These are phyloP conservation scores for Clonostachys rhizophaga DNA, from an alignment of 2,329 filamentous ascomycete species.

Conservation along the genomic window DNA sequence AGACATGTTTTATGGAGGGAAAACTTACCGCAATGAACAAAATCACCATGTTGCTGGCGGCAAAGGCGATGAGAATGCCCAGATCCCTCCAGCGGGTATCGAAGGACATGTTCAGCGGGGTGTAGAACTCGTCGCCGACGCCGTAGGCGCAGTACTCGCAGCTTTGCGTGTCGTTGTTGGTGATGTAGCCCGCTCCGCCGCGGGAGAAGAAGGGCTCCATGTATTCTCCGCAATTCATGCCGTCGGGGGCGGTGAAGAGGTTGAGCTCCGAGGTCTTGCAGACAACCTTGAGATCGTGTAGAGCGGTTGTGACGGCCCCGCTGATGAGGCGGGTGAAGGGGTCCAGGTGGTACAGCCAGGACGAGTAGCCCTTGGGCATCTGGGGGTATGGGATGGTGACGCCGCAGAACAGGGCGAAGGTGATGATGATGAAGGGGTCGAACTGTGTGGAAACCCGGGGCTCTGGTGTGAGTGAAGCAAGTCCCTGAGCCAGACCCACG, in stretches of 20 bases:
- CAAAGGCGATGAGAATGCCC: slow-evolving; percentile 72
- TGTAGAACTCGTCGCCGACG: slow-evolving; percentile 77
- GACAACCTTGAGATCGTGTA: slow-evolving; percentile 59
- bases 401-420: slow-evolving; percentile 82
- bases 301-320: slow-evolving; percentile 74
- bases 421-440: slow-evolving; percentile 79
- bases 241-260: slow-evolving; percentile 59
- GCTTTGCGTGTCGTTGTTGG: slow-evolving; percentile 56
- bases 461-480: slow-evolving; percentile 73
- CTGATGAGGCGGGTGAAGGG: slow-evolving; percentile 79
- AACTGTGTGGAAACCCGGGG: slow-evolving; percentile 75
- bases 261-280: slow-evolving; percentile 63
- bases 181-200: slow-evolving; percentile 70
- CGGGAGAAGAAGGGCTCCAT: slow-evolving; percentile 65
- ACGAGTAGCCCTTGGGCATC: slow-evolving; percentile 74
- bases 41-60: slow-evolving; percentile 71
- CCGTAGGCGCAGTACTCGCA: slow-evolving; percentile 83
- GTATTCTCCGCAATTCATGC: slow-evolving; percentile 69
- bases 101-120: slow-evolving; percentile 61
- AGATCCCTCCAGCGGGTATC: slow-evolving; percentile 73
- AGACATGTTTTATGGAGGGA: background rate
- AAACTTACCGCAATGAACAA: slow-evolving; percentile 46
- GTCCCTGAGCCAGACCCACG: slow-evolving; percentile 71
- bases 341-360: slow-evolving; percentile 78
- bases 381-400: slow-evolving; percentile 75